A percentile compares a stretch with the other conserved stretches of the same genome.
phyloP scores from a whole-genome alignment of 2,329 filamentous ascomycete genomes.

The Alternaria sp. region DNA sequence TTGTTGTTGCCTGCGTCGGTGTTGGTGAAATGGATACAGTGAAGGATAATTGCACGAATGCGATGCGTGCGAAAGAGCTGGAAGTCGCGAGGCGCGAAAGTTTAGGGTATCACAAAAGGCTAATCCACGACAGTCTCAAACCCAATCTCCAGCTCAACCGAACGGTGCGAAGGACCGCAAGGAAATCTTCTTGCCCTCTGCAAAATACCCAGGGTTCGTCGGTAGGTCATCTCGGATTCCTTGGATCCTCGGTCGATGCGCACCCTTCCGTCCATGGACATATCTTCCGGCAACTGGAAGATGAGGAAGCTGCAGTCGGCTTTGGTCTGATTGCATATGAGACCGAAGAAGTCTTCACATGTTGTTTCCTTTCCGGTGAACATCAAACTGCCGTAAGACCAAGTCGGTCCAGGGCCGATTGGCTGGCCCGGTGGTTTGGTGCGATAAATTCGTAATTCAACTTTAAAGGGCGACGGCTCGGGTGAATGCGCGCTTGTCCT shows the following conservation, averaged over 20 bases:
- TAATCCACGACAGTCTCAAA: not conserved
- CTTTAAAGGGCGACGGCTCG: not conserved
- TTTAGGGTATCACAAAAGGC: not conserved
- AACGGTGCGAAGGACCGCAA: constrained; percentile 8
- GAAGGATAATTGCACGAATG: not conserved
- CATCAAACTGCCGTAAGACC: not conserved
- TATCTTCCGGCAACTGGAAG: constrained; percentile 22
- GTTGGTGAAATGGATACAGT: not conserved
- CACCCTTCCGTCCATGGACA: constrained; percentile 11
- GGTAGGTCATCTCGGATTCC: constrained; percentile 3
- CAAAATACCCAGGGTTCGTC: constrained; percentile 10
- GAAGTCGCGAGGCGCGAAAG: not conserved
- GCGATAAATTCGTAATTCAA: constrained; percentile 13
- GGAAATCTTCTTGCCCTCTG: constrained; percentile 10
- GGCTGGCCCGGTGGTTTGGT: not conserved
- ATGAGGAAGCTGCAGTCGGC: constrained; percentile 14
- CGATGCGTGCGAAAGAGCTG: too few relatives aligned
- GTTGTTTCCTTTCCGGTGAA: not conserved
- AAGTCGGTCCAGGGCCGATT: not conserved
- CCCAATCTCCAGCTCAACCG: constrained; percentile 15
- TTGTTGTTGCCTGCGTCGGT: not conserved
- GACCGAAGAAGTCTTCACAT: constrained; percentile 16
- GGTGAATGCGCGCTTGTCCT: not conserved
- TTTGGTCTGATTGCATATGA: constrained; percentile 4
- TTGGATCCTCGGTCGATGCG: constrained; percentile 9